Evolutionary conservation across 306 rosid genomes (phyloP), one percentile per base, ranked within the genome.

Genomic region (Hippophae rhamnoides): DNA sequence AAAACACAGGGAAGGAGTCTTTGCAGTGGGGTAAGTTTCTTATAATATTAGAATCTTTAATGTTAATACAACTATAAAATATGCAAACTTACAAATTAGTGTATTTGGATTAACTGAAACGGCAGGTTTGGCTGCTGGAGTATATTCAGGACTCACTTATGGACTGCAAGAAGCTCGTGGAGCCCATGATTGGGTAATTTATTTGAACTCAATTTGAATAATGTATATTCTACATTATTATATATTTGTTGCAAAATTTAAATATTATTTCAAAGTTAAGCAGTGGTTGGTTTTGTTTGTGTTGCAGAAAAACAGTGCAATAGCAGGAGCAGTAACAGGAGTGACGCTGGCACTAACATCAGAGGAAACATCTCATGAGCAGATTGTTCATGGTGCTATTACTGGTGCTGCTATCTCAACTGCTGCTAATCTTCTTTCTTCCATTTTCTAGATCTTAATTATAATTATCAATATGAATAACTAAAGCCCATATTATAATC

Each of bases 161-260:
- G 96, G 90, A 56, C 79, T 90, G 65, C 75, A 73, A 60, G 97
- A 90, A 76, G 89, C 89, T 57, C 86, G 95, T 18, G 97, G 97
- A 13, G 67, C 82, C 43, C 95, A 87, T 65, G 98, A 87, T 57
- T 90, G 92, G 94, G 95, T 89, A 86, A 55, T 65, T 18, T 44
- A 25, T 31, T n/a, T 14, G 5, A 10, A 6, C 46, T 38, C 14
- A 47, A 13, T 8, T 40, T 13, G 54, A 26, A 8, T 56, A 42
- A 38, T 38, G 23, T 10, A 25, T 52, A 45, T 23, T 52, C 8
- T 46, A 47, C 54, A 57, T 57, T 47, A 46, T 13, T 41, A 18
- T 7, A 18, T 13, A n/a, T 49, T 13, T 49, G 26, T 2, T 12
- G 6, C 53, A 49, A 49, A 49, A 13, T n/a, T 61, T 23, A 40